A percentile compares a stretch with the other conserved stretches of the same genome.
Conservation (phyloP, 352 stramenopile species). For the Globisporangium rhizosaccharum region DNA sequence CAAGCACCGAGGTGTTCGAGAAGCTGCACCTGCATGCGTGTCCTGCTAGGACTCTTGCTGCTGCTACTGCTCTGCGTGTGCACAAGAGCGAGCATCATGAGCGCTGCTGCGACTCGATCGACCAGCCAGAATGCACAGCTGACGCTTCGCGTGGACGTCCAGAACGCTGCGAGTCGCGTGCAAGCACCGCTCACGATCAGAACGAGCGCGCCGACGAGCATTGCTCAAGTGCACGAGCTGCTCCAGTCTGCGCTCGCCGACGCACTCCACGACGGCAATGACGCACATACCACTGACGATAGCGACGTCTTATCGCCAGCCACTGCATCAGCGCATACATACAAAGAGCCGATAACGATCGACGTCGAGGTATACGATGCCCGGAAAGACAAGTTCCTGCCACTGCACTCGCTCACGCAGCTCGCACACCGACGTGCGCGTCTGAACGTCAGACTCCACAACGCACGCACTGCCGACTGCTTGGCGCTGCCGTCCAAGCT, state of each 20-base stretch:
- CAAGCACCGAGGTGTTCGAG: too few relatives aligned
- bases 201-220: constrained; percentile 1
- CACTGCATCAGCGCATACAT: not conserved
- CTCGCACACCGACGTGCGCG: constrained; percentile 22
- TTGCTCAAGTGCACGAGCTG: constrained; percentile 3
- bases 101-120: too few relatives aligned
- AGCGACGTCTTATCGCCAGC: too few relatives aligned
- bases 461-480: constrained; percentile 12
- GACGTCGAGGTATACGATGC: constrained; percentile 36
- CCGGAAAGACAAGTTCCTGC: constrained; percentile 25
- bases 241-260: constrained; percentile 3
- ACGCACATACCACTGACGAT: not conserved
- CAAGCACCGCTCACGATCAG: constrained; percentile 9
- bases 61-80: not conserved
- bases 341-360: constrained; percentile 15
- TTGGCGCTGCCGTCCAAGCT: constrained; percentile 47
- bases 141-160: constrained; percentile 16
- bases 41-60: not conserved
- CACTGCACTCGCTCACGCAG: constrained; percentile 19
- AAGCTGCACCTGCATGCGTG: too few relatives aligned
- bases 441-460: constrained; percentile 33
- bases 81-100: not conserved
- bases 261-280: not conserved
- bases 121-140: not conserved
- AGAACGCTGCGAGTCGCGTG: constrained; percentile 4